phyloP scores from a whole-genome alignment of 495 filamentous ascomycete species.

The Lasiosphaeria ovina region DNA sequence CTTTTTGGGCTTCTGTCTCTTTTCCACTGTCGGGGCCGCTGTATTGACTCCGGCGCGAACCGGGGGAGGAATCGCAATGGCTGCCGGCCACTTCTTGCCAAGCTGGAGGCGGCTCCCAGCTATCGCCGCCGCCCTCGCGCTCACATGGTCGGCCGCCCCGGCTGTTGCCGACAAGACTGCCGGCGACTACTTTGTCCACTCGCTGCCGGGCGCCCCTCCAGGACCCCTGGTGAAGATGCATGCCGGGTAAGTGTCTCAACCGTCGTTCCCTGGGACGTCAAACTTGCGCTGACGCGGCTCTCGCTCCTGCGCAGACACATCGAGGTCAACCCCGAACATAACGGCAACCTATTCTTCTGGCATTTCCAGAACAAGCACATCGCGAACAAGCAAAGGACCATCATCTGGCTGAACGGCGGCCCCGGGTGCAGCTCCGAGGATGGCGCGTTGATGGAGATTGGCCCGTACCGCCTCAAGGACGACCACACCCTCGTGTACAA shows the following conservation, averaged over 20 bases:
- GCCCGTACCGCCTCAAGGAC: slow-evolving; percentile 84
- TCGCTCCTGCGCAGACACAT: slow-evolving; percentile 69
- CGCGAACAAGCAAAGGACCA: slow-evolving; percentile 84
- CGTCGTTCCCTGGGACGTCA: slow-evolving; percentile 27
- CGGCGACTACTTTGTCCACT: slow-evolving; percentile 85
- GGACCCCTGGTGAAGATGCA: slow-evolving; percentile 89
- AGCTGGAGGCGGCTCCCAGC: slow-evolving; percentile 37
- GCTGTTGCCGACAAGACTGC: slow-evolving; percentile 49
- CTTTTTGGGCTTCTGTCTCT: background rate
- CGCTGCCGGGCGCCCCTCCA: slow-evolving; percentile 75
- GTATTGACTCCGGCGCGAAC: slow-evolving; percentile 12
- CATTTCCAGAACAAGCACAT: slow-evolving; percentile 94
- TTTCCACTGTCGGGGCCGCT: slow-evolving; percentile 3
- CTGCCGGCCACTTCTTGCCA: slow-evolving; percentile 20
- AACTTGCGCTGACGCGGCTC: slow-evolving; percentile 16
- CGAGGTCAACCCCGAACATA: slow-evolving; percentile 75
- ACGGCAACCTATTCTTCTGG: slow-evolving; percentile 98
- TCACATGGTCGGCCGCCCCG: slow-evolving; percentile 32
- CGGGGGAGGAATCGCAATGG: slow-evolving; percentile 24
- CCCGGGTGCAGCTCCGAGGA: slow-evolving; percentile 97
- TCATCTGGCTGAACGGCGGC: slow-evolving; percentile 96
- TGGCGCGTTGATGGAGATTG: slow-evolving; percentile 95
- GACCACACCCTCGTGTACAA: slow-evolving; percentile 73
- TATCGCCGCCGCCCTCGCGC: slow-evolving; percentile 31
- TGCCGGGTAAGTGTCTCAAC: slow-evolving; percentile 67